Percentiles rank a stretch among this genome's conserved stretches.
These are phyloP conservation scores for Porogramme epimiltina DNA, from an alignment of 1,284 basidiomycete species.

Conservation along the genomic window DNA sequence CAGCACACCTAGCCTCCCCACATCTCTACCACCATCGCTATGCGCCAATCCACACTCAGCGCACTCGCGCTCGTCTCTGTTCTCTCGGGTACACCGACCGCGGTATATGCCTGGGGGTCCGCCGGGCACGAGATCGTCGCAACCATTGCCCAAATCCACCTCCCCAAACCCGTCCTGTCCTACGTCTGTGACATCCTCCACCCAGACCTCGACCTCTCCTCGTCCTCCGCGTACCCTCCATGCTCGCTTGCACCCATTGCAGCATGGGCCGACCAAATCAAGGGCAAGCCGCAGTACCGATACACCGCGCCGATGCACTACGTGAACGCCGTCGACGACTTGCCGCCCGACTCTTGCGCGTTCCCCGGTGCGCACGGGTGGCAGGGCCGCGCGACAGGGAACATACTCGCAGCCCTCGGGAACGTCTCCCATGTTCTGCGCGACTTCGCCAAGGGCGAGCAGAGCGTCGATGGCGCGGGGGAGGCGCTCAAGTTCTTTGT, in stretches of 20 bases:
- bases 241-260: conserved; percentile 84
- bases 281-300: conserved; percentile 43
- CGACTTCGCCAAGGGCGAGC: conserved; percentile 40
- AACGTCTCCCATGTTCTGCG: conserved; percentile 69
- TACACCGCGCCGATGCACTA: conserved; percentile 79
- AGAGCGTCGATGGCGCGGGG: conserved; percentile 33
- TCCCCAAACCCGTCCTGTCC: conserved; percentile 74
- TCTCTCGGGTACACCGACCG: conserved; percentile 20
- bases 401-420: conserved; percentile 75
- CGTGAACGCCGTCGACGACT: conserved; percentile 72
- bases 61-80: conserved; percentile 1
- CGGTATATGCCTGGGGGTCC: conserved; percentile 30
- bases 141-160: conserved; percentile 90
- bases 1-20: not conserved
- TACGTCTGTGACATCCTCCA: conserved; percentile 75
- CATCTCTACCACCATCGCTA: not conserved
- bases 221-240: conserved; percentile 37
- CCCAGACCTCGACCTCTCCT: conserved; percentile 38
- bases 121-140: conserved; percentile 89
- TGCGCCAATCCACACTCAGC: conserved; percentile 5
- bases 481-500: conserved; percentile 88
- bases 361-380: conserved; percentile 83
- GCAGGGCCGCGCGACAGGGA: conserved; percentile 64
- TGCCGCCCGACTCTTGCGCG: conserved; percentile 73
- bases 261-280: conserved; percentile 83